Evolutionary conservation across 495 filamentous ascomycete genomes (phyloP).

Genomic region (Daldinia concentrica): DNA sequence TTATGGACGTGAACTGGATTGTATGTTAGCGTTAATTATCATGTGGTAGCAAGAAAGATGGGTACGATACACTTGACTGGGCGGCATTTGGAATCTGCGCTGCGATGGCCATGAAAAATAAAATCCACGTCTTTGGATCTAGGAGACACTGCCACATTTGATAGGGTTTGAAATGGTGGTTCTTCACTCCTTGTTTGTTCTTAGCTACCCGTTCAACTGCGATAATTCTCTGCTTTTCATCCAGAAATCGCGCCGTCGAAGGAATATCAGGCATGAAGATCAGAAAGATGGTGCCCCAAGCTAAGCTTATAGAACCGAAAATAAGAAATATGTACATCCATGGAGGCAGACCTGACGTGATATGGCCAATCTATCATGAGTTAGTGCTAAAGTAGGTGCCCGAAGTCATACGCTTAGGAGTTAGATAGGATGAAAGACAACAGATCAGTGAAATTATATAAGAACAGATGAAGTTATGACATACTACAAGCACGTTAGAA

Average conservation of each 20-base stretch:
- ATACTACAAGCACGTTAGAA: slow-evolving; percentile 21
- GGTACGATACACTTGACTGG: slow-evolving; percentile 56
- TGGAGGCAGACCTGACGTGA: slow-evolving; percentile 49
- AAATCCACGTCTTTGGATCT: slow-evolving; percentile 67
- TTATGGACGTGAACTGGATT: slow-evolving; percentile 53
- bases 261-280: slow-evolving; percentile 68
- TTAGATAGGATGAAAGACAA: not conserved
- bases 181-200: slow-evolving; percentile 70
- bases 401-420: not conserved
- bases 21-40: not conserved
- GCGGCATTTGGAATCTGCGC: slow-evolving; percentile 59
- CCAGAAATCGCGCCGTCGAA: slow-evolving; percentile 63
- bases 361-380: slow-evolving; percentile 52
- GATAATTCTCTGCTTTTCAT: slow-evolving; percentile 57
- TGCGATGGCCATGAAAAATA: slow-evolving; percentile 51
- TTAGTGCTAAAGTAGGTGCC: not conserved
- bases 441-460: not conserved
- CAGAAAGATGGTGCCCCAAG: slow-evolving; percentile 64
- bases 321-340: slow-evolving; percentile 63
- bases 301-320: slow-evolving; percentile 59
- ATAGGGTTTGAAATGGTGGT: slow-evolving; percentile 59
- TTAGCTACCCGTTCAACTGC: slow-evolving; percentile 63
- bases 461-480: not conserved
- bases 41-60: not conserved
- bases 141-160: slow-evolving; percentile 65